These are phyloP conservation scores for Colletotrichum orchidophilum DNA, from an alignment of 2,329 filamentous ascomycete genomes.

Conservation along the genomic window DNA sequence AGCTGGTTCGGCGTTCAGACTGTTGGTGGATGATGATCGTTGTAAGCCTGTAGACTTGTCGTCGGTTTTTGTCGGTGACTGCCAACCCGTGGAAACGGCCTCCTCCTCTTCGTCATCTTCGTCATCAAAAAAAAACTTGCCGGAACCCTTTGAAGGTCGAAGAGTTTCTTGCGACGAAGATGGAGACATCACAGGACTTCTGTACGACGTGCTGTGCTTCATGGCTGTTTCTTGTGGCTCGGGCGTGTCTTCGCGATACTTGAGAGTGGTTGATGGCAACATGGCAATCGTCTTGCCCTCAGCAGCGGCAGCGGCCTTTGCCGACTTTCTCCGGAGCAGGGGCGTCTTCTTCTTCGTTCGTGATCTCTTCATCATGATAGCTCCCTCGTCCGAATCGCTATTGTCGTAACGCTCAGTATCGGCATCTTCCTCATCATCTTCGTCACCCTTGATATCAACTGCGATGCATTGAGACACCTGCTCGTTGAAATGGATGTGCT, in stretches of 20 bases:
- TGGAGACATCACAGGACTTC: conserved; percentile 68
- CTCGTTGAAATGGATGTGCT: conserved; percentile 96
- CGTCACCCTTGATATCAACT: conserved; percentile 84
- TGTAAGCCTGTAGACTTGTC: conserved; percentile 47
- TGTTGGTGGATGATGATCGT: conserved; percentile 58
- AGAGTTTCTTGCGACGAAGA: conserved; percentile 87
- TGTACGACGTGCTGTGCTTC: conserved; percentile 65
- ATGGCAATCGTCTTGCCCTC: conserved; percentile 90
- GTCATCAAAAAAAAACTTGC: conserved; percentile 70
- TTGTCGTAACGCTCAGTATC: conserved; percentile 54
- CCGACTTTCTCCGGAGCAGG: conserved; percentile 56
- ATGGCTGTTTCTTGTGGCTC: conserved; percentile 71
- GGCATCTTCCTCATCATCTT: conserved; percentile 73
- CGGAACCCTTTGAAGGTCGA: conserved; percentile 73
- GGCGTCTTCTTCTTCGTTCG: conserved; percentile 65
- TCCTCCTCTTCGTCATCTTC: conserved; percentile 68
- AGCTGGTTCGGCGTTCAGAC: conserved; percentile 59
- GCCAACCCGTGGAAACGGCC: conserved; percentile 42
- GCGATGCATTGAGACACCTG: conserved; percentile 97
- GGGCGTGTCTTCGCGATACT: conserved; percentile 81
- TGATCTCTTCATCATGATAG: conserved; percentile 83
- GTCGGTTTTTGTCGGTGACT: conserved; percentile 34
- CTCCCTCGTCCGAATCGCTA: conserved; percentile 78
- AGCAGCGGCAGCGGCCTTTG: conserved; percentile 55
- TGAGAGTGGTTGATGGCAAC: conserved; percentile 86